These are phyloP conservation scores for Hebeloma cylindrosporum DNA, from an alignment of 768 basidiomycete genomes.

Conservation along the genomic window DNA sequence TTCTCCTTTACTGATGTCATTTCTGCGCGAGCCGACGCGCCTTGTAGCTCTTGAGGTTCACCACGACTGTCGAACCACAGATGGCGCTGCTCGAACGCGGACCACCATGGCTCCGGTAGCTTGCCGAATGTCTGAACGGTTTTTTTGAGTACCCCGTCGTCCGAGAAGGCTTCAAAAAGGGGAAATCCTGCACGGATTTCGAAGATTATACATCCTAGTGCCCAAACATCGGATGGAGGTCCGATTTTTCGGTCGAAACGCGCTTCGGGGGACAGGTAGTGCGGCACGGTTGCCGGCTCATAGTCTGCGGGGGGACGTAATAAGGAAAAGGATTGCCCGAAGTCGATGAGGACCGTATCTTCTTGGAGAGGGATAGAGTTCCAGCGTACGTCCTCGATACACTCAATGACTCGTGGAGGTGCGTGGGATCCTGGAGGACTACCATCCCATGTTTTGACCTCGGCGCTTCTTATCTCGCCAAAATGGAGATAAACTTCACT, in stretches of 20 bases:
- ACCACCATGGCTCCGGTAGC: conserved; percentile 45
- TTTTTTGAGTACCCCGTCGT: conserved; percentile 31
- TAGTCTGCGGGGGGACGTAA: conserved; percentile 27
- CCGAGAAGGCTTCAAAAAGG: conserved; percentile 40
- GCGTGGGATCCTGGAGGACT: conserved; percentile 25
- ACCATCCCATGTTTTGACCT: conserved; percentile 24
- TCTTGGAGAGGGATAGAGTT: conserved; percentile 30
- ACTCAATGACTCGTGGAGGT: conserved; percentile 28
- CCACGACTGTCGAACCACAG: conserved; percentile 40
- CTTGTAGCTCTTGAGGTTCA: conserved; percentile 26
- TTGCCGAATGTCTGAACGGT: conserved; percentile 36
- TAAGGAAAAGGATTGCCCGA: conserved; percentile 36
- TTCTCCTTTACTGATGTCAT: conserved; percentile 29
- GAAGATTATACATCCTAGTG: conserved; percentile 42
- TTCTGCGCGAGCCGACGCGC: conserved; percentile 21
- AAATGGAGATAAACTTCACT: conserved; percentile 29
- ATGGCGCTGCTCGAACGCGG: conserved; percentile 25
- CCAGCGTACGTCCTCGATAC: conserved; percentile 24
- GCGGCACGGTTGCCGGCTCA: conserved; percentile 27
- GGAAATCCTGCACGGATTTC: conserved; percentile 42
- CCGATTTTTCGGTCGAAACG: conserved; percentile 31
- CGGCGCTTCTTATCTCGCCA: conserved; percentile 32
- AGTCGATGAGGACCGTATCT: conserved; percentile 32
- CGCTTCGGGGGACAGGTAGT: conserved; percentile 37
- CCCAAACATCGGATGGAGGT: conserved; percentile 38